Conservation (phyloP, 2,329 filamentous ascomycete species). For the Proliferodiscus dingleyae region DNA sequence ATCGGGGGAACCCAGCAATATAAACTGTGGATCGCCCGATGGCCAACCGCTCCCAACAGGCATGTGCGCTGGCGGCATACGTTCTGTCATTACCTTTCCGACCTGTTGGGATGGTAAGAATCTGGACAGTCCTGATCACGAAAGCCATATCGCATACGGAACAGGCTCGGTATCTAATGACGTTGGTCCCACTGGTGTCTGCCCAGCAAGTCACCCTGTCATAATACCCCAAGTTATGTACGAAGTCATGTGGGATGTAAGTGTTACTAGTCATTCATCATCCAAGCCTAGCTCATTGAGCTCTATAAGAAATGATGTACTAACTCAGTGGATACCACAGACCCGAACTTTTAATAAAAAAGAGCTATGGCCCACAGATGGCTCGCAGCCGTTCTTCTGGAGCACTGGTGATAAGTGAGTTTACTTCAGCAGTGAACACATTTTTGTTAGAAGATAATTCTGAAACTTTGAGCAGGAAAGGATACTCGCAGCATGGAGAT, state of each 20-base stretch:
- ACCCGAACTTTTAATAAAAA: conserved; percentile 8
- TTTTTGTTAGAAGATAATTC: not conserved
- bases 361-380: conserved; percentile 37
- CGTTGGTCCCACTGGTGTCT: conserved; percentile 14
- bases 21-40: conserved; percentile 16
- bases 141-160: conserved; percentile 13
- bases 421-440: not conserved
- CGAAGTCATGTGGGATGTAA: conserved; percentile 44
- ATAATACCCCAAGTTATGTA: conserved; percentile 46
- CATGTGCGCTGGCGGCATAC: conserved; percentile 13
- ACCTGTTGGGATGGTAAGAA: conserved; percentile 18
- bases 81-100: conserved; percentile 15
- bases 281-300: not conserved
- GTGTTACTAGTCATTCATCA: conserved; percentile 22
- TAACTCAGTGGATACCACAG: conserved; percentile 1
- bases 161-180: conserved; percentile 8
- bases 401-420: conserved; percentile 36
- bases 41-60: conserved; percentile 11
- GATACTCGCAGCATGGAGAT: conserved; percentile 45
- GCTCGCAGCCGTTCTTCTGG: conserved; percentile 40
- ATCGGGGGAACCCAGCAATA: conserved; percentile 17
- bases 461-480: conserved; percentile 28
- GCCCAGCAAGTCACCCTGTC: conserved; percentile 36
- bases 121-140: conserved; percentile 8
- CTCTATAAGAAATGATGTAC: not conserved